Evolutionary conservation across 345 rosid genomes (phyloP).

Genomic region (Bruguiera parviflora): DNA sequence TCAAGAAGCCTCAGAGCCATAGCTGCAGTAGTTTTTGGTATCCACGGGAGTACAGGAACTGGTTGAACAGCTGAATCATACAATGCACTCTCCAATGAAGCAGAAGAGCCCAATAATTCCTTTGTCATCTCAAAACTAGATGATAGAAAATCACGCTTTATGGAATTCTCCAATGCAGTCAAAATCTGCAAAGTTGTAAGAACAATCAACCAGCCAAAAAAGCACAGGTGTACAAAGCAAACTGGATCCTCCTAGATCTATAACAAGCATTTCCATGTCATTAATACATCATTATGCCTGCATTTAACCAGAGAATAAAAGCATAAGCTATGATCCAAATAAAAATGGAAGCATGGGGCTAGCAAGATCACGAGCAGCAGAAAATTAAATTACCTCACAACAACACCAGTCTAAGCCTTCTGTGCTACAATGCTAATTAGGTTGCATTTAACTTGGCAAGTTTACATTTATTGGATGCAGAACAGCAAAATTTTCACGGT

Average conservation of each 20-base stretch:
- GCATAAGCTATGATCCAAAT: neutral
- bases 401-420: too few species aligned
- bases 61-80: slow-evolving; percentile 32
- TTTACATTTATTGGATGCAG: neutral
- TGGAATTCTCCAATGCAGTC: slow-evolving; percentile 67
- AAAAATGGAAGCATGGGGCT: too few species aligned
- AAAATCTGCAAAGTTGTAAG: slow-evolving; percentile 47
- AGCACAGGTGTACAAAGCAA: neutral
- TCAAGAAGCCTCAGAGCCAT: slow-evolving; percentile 83
- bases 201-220: slow-evolving; percentile 7
- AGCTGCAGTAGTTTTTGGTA: slow-evolving; percentile 84
- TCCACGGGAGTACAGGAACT: slow-evolving; percentile 84
- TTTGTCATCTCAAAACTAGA: slow-evolving; percentile 61
- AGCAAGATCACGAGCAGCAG: too few species aligned
- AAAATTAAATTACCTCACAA: too few species aligned
- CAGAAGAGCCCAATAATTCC: slow-evolving; percentile 51
- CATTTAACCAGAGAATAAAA: neutral
- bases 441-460: too few species aligned
- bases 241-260: neutral
- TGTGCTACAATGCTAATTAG: too few species aligned
- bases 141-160: slow-evolving; percentile 59
- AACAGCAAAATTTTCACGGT: neutral
- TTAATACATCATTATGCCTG: neutral
- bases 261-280: neutral
- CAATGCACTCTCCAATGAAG: slow-evolving; percentile 14